Conservation (phyloP, 2,329 filamentous ascomycete genomes). For the Fusarium denticulatum region DNA sequence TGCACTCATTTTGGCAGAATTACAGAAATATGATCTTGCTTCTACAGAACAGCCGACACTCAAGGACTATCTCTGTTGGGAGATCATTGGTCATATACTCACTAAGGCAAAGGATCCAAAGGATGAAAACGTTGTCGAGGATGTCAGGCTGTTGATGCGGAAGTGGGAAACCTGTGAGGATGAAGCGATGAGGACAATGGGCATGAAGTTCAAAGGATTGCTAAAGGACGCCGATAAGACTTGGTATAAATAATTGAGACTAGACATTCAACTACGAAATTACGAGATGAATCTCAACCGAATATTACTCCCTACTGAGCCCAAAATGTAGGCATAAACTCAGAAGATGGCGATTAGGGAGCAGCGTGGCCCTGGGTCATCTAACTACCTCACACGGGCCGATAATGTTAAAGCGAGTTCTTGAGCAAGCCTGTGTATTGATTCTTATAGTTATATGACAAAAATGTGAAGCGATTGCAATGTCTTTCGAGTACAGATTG, state of each 20-base stretch:
- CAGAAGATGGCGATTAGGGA: background rate
- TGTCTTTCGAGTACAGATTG: background rate
- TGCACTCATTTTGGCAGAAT: slow-evolving; percentile 20
- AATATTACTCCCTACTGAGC: too few species aligned
- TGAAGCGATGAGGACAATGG: slow-evolving; percentile 16
- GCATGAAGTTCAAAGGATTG: background rate
- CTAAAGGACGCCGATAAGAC: background rate
- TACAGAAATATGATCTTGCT: background rate
- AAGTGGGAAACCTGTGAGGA: slow-evolving; percentile 15
- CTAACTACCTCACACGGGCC: background rate
- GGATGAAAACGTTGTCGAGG: background rate
- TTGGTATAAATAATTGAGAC: background rate
- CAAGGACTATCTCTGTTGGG: slow-evolving; percentile 34
- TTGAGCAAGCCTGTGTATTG: background rate
- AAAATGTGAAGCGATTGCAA: fast-evolving
- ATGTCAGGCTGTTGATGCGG: slow-evolving; percentile 9
- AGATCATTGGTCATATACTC: slow-evolving; percentile 24
- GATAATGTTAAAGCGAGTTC: background rate
- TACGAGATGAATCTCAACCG: background rate
- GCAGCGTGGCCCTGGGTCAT: background rate
- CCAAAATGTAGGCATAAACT: background rate
- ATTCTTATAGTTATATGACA: background rate
- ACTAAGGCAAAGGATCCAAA: background rate
- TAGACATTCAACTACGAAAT: background rate
- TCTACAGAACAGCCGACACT: background rate